Conservation (phyloP, 1,284 basidiomycete species). For the Coriolopsis trogii region DNA sequence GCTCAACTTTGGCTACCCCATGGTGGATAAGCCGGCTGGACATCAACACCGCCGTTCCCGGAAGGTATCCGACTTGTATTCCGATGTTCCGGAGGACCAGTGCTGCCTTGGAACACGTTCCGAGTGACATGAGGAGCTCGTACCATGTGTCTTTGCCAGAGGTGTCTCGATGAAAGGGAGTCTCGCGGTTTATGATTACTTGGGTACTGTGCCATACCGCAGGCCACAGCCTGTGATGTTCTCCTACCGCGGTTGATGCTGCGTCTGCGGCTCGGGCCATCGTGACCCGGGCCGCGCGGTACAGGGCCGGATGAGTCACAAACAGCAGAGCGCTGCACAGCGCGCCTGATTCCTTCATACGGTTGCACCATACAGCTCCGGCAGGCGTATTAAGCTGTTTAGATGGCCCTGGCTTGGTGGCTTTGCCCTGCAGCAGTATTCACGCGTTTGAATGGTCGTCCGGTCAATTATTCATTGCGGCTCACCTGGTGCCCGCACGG, state of each 20-base stretch:
- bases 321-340: neutral
- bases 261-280: neutral
- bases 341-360: neutral
- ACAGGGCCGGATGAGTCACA: neutral
- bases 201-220: neutral
- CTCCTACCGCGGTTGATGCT: neutral
- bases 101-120: neutral
- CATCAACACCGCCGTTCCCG: neutral
- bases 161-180: neutral
- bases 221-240: neutral
- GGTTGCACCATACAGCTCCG: neutral
- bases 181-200: neutral
- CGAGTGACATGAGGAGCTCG: neutral
- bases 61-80: neutral
- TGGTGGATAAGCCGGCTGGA: neutral
- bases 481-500: neutral
- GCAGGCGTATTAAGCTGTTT: neutral
- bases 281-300: neutral
- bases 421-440: neutral
- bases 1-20: neutral
- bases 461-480: neutral
- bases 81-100: neutral
- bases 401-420: neutral
- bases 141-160: neutral
- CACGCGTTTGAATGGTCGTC: neutral